phyloP scores from a whole-genome alignment of 2,329 filamentous ascomycete species.

The Paecilomyces sp. region DNA sequence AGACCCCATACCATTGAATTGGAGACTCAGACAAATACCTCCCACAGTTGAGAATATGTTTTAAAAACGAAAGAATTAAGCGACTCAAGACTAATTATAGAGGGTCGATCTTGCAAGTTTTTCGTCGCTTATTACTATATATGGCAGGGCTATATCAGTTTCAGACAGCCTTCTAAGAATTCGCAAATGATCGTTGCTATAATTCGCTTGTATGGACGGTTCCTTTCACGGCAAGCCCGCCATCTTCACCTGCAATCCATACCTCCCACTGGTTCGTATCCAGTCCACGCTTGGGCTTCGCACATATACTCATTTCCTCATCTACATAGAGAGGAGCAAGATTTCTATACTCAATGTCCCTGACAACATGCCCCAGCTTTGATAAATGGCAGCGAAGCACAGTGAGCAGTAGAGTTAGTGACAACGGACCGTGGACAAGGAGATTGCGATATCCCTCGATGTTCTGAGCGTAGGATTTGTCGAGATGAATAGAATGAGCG shows the following conservation, averaged over 20 bases:
- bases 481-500: slow-evolving; percentile 83
- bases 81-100: no score
- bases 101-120: no score
- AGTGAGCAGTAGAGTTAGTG: slow-evolving; percentile 67
- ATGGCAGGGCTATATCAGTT: no score
- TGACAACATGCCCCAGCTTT: slow-evolving; percentile 33
- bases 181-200: slow-evolving; percentile 9
- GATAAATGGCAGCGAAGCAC: slow-evolving; percentile 53
- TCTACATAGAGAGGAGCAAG: slow-evolving; percentile 71
- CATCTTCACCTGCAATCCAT: slow-evolving; percentile 58
- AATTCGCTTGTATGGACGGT: slow-evolving; percentile 25
- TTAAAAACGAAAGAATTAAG: no score
- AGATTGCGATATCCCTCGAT: slow-evolving; percentile 68
- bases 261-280: slow-evolving; percentile 48
- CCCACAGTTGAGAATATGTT: no score
- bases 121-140: no score
- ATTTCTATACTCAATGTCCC: slow-evolving; percentile 69
- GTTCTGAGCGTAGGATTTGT: slow-evolving; percentile 60
- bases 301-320: slow-evolving; percentile 64
- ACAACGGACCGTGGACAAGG: slow-evolving; percentile 82
- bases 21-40: no score
- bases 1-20: no score
- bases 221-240: slow-evolving; percentile 59
- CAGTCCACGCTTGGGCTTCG: slow-evolving; percentile 43
- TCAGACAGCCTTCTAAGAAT: no score